Evolutionary conservation across 352 stramenopile genomes (phyloP), one percentile per base, ranked within the genome.

Genomic region (Pythium apleroticum): DNA sequence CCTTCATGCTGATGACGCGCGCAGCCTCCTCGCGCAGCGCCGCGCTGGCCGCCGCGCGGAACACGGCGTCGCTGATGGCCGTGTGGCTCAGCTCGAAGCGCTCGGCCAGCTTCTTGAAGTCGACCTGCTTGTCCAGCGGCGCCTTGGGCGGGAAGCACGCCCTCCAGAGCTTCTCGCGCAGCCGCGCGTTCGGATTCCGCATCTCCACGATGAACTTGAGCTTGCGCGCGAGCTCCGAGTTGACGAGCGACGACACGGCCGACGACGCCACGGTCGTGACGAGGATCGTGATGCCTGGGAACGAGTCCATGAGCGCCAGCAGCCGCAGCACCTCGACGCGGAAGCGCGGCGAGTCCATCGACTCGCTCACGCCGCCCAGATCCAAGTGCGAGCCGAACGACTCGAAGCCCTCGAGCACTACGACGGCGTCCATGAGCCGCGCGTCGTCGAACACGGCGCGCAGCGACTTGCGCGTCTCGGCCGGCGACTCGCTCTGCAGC

Each of bases 201-300:
- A 95, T 91, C 73, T 95, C 84, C 33, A 95, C 76, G n/a, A 95
- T 67, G 62, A 95, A 95, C 69, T 92, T 95, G 56, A 95, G 70
- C 25, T 79, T 76, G n/a, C 84, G 80, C 20, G 66, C 79, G 52
- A 92, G 81, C 52, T 95, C 86, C 52, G 84, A 88, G 64, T 88
- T 73, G 28, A 86, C 45, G 28, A 91, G 52, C 62, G 81, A 73
- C 20, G 78, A 55, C 10, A 76, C 49, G 6, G 72, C 68, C 8
- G 77, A 69, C 54, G 78, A 80, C 46, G 90, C 77, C 41, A 93
- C 74, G 59, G 89, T 81, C 17, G 84, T 76, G 11, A 96, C 57
- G 63, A 96, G 66, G 59, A 96, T 84, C 30, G 84, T 85, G 46
- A 81, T 88, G 66, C 88, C 90, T 5, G 84, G 88, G 69, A 93